A percentile compares a stretch with the other conserved stretches of the same genome.
phyloP scores from a whole-genome alignment of 768 basidiomycete species.

The Dacryopinax primogenitus region DNA sequence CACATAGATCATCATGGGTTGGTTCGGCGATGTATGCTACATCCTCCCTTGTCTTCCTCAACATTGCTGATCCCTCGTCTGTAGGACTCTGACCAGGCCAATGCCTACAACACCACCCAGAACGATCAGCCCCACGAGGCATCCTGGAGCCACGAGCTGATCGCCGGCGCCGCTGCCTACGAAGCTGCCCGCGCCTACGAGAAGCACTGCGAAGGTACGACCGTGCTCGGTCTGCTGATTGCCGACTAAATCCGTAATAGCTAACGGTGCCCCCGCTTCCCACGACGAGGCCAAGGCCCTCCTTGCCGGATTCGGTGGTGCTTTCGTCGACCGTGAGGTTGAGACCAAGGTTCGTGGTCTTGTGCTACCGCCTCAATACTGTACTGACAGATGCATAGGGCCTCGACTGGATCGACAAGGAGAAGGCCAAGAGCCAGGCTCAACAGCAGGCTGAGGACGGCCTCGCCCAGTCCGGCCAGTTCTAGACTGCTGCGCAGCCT shows the following conservation, averaged over 20 bases:
- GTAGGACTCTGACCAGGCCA: constrained; percentile 3
- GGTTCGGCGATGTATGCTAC: neutral
- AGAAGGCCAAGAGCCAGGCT: constrained; percentile 31
- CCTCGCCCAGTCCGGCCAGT: constrained; percentile 2
- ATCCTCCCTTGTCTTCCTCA: neutral
- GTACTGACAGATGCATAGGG: constrained; percentile 12
- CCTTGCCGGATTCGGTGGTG: constrained; percentile 44
- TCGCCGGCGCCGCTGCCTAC: constrained; percentile 25
- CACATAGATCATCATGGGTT: neutral
- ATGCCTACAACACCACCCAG: neutral
- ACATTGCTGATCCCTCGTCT: neutral
- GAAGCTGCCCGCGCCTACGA: constrained; percentile 50
- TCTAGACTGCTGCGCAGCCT: neutral
- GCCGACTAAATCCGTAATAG: neutral
- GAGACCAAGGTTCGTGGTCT: constrained; percentile 41
- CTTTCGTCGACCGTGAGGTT: constrained; percentile 39
- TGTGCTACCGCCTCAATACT: neutral
- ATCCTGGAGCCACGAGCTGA: neutral
- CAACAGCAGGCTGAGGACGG: neutral
- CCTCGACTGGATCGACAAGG: constrained; percentile 37
- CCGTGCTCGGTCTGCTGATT: neutral
- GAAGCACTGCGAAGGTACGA: constrained; percentile 31
- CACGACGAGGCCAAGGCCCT: constrained; percentile 50
- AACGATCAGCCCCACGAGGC: neutral
- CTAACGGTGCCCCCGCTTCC: constrained; percentile 36